These are phyloP conservation scores for Kuraishia borneana DNA, from an alignment of 805 yeast genomes.

Conservation along the genomic window DNA sequence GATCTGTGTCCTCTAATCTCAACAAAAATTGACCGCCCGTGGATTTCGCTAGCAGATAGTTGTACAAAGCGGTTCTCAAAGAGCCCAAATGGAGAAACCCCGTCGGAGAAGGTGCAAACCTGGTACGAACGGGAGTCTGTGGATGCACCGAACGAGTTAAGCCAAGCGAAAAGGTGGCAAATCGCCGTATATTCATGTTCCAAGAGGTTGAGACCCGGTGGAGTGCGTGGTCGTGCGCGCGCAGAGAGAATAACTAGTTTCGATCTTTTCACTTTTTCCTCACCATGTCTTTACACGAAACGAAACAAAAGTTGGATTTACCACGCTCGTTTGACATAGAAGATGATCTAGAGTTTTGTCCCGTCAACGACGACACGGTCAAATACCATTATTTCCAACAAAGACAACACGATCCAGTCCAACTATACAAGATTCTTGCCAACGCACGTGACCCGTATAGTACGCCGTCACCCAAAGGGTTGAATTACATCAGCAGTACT, in stretches of 20 bases:
- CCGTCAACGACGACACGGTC: conserved; percentile 14
- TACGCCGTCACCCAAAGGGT: conserved; percentile 6
- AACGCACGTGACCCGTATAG: conserved; percentile 1
- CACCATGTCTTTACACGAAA: too few species aligned
- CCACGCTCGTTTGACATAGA: conserved; percentile 62
- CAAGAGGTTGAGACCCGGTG: too few species aligned
- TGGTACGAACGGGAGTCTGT: conserved; percentile 57
- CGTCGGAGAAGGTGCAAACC: conserved; percentile 98
- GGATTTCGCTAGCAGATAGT: conserved; percentile 67
- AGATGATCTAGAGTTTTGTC: conserved; percentile 66
- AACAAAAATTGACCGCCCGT: conserved; percentile 76
- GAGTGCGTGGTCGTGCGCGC: too few species aligned
- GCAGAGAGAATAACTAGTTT: too few species aligned
- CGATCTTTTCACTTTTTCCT: too few species aligned
- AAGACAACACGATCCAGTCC: neutral
- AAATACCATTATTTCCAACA: neutral
- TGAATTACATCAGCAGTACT: conserved; percentile 10
- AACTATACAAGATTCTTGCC: neutral
- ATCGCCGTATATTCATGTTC: too few species aligned
- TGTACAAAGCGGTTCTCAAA: conserved; percentile 83
- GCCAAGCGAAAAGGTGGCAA: too few species aligned
- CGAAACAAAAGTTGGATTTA: conserved; percentile 42
- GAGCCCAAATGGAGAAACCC: conserved; percentile 94
- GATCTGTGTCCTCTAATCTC: conserved; percentile 91
- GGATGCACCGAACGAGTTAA: conserved; percentile 1